These are phyloP conservation scores for Desmodesmus armatus DNA, from an alignment of 139 green algal genomes.

Conservation along the genomic window DNA sequence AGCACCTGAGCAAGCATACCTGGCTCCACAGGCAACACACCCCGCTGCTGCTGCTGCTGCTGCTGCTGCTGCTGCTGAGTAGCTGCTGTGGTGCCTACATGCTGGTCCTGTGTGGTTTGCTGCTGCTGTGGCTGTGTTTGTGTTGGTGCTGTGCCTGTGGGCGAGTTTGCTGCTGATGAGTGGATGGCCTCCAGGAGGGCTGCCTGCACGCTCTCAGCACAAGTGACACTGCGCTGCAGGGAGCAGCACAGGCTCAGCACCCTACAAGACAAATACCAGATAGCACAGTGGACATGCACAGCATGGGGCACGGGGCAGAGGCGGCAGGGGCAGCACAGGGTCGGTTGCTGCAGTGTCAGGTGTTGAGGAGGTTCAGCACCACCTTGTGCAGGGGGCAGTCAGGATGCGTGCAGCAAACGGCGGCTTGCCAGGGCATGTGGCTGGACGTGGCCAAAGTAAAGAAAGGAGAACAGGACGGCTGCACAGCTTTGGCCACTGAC, in stretches of 20 bases:
- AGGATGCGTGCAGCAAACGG: no score
- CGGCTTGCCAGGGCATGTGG: no score
- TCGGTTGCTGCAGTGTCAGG: no score
- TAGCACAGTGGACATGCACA: not conserved
- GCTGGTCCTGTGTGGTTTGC: not conserved
- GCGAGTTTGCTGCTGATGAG: slow-evolving; percentile 22
- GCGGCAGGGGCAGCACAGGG: no score
- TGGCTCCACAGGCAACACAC: not conserved
- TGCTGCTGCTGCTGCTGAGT: slow-evolving; percentile 1
- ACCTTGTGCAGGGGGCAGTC: no score
- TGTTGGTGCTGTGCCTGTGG: not conserved
- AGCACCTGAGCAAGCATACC: not conserved
- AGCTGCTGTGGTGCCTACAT: not conserved
- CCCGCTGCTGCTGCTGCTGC: not conserved
- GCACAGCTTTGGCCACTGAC: no score
- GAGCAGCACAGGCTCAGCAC: slow-evolving; percentile 15
- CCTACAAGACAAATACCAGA: not conserved
- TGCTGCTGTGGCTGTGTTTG: slow-evolving; percentile 13
- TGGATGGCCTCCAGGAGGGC: not conserved
- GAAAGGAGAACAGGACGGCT: no score
- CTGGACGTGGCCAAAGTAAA: no score
- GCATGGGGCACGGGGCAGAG: not conserved
- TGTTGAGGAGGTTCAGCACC: no score
- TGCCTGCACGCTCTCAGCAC: slow-evolving; percentile 1
- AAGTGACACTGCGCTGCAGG: slow-evolving; percentile 23